A percentile compares a stretch with the other conserved stretches of the same genome.
phyloP scores from a whole-genome alignment of 2,329 filamentous ascomycete species.

The Alternaria conjuncta region DNA sequence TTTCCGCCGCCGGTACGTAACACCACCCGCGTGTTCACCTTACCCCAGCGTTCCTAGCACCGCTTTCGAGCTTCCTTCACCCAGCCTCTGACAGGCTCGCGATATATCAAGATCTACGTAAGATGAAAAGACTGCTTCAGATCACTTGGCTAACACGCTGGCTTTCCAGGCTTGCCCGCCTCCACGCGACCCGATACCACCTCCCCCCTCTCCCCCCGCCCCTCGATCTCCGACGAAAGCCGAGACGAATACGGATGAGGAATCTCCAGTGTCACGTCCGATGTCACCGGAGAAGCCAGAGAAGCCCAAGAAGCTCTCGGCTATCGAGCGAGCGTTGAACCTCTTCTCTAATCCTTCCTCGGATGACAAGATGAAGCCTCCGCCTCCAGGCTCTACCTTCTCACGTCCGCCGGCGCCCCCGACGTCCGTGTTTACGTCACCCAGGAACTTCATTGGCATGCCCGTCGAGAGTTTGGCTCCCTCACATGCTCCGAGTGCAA shows the following conservation, averaged over 20 bases:
- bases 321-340: conserved; percentile 25
- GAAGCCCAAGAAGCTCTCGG: conserved; percentile 17
- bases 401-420: conserved; percentile 37
- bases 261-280: conserved; percentile 14
- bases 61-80: conserved; percentile 5
- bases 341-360: conserved; percentile 7
- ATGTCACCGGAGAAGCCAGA: conserved; percentile 27
- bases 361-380: conserved; percentile 1
- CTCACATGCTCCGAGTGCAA: conserved; percentile 23
- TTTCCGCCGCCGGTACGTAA: conserved; percentile 44
- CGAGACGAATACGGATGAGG: conserved; percentile 22
- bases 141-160: conserved; percentile 14
- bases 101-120: conserved; percentile 5
- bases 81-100: conserved; percentile 2
- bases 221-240: conserved; percentile 18
- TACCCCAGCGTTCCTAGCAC: conserved; percentile 7
- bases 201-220: conserved; percentile 7
- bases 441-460: conserved; percentile 31
- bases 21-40: conserved; percentile 16
- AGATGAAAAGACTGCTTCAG: conserved; percentile 3
- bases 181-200: conserved; percentile 11
- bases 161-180: conserved; percentile 18
- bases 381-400: conserved; percentile 26
- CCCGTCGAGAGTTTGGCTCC: conserved; percentile 27
- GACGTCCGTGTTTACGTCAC: conserved; percentile 32